Conservation (phyloP, 108 stramenopile species). For the Poteriospumella lacustris region DNA sequence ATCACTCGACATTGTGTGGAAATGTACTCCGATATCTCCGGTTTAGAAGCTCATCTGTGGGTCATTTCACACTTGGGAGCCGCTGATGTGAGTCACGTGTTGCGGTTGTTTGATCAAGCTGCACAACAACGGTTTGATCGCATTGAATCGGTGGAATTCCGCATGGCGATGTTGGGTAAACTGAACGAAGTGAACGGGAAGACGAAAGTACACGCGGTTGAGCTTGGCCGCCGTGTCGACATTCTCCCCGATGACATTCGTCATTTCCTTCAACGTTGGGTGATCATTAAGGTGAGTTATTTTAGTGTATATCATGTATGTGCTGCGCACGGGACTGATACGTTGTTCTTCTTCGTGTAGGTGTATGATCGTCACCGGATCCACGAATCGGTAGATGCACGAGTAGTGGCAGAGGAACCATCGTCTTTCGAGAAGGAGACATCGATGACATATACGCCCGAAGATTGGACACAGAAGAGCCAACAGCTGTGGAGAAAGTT, state of each 20-base stretch:
- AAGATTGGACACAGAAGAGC: too few relatives aligned
- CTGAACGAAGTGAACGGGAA: background rate
- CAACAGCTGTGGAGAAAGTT: too few relatives aligned
- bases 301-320: background rate
- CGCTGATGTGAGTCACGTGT: background rate
- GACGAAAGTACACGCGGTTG: background rate
- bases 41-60: background rate
- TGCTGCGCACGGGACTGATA: background rate
- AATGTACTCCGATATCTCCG: background rate
- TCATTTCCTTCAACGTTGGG: background rate
- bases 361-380: background rate
- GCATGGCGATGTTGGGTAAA: background rate
- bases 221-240: background rate
- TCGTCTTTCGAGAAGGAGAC: too few relatives aligned
- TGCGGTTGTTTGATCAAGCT: background rate
- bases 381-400: background rate
- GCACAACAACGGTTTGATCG: background rate
- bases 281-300: background rate
- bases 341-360: too few relatives aligned
- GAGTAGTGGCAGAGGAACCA: too few relatives aligned
- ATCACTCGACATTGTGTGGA: background rate
- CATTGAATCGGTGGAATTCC: background rate
- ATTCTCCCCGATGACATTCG: background rate
- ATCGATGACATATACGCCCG: too few relatives aligned
- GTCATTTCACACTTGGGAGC: background rate